Base-by-base conservation (phyloP, 2,329 filamentous ascomycete species). In the Pseudocercospora eumusae region DNA sequence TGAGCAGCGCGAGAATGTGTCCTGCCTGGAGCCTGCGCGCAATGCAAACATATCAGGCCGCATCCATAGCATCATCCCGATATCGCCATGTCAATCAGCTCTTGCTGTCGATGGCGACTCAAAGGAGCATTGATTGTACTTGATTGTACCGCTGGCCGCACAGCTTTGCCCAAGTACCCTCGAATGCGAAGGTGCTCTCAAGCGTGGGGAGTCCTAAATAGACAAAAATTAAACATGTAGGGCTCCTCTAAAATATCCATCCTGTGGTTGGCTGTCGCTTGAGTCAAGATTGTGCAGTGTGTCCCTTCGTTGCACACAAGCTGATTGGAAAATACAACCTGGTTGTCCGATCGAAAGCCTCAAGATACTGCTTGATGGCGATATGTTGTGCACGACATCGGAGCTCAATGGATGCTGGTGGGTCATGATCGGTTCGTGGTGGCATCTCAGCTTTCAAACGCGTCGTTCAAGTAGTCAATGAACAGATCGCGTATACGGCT, bases 391-490 rank as follows among this genome's bases (percentile, higher is more conserved):
- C 36, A 40, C n/a, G n/a, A 40, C 2, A 40, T n/a, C n/a, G 15
- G 36, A 7, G 36, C 5, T n/a, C 15, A 18, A 40, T 40, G 15
- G 36, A 7, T 40, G 36, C 36, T 18, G 31, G 15, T 28, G 47
- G 7, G 23, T 31, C 21, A 28, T 28, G 20, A 3, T 25, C 47
- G 15, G 13, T 52, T 25, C 47, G 15, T 18, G 8, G 11, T 9
- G 47, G 5, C 11, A 20, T 52, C 13, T 70, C 64, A 73, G 21
- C 64, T 69, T 52, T 72, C 66, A 66, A 78, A 77, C 4, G 70
- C 65, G 65, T 77, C 75, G 62, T 78, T 78, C 47, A 79, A 68
- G 64, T 79, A 79, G 54, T 77, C 77, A 33, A 79, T 70, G 62
- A 79, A 79, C 40, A 77, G 64, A 58, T 70, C 71, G 40, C 72